These are phyloP conservation scores for Clitocybe nebularis DNA, from an alignment of 1,284 basidiomycete species.

Conservation along the genomic window DNA sequence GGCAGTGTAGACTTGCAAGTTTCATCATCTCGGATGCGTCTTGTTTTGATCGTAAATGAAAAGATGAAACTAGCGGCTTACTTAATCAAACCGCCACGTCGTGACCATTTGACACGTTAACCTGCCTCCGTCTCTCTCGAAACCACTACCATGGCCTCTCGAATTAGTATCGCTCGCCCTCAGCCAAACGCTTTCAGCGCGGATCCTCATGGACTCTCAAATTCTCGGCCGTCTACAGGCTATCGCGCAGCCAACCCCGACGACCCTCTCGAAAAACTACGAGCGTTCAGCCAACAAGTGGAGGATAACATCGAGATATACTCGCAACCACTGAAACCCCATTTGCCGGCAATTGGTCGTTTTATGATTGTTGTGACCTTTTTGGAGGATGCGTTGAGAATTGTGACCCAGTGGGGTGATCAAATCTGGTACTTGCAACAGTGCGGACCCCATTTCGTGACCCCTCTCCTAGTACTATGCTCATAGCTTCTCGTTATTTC, in stretches of 20 bases:
- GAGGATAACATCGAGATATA: constrained; percentile 94
- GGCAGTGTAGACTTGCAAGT: too few species aligned
- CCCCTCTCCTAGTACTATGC: not conserved
- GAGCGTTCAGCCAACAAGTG: constrained; percentile 71
- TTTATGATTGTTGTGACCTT: constrained; percentile 99
- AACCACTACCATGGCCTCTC: constrained; percentile 66
- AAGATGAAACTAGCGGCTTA: constrained; percentile 18
- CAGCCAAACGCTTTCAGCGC: constrained; percentile 51
- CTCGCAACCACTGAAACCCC: constrained; percentile 91
- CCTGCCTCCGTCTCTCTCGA: constrained; percentile 21
- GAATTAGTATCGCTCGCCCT: constrained; percentile 79
- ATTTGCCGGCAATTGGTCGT: constrained; percentile 91
- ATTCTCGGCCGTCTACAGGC: constrained; percentile 61
- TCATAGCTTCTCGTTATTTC: constrained; percentile 7
- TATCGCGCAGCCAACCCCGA: constrained; percentile 78
- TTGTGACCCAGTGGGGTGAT: constrained; percentile 92
- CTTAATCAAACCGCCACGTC: constrained; percentile 37
- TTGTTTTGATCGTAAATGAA: too few species aligned
- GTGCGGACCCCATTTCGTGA: constrained; percentile 41
- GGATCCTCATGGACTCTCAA: constrained; percentile 73
- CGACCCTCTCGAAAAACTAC: constrained; percentile 81
- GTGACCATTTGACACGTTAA: constrained; percentile 38
- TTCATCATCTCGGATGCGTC: too few species aligned
- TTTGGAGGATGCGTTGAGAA: constrained; percentile 93
- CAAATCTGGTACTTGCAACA: constrained; percentile 96